Evolutionary conservation across 805 yeast species (phyloP).

Genomic region (Cyberlindnera lachancei): DNA sequence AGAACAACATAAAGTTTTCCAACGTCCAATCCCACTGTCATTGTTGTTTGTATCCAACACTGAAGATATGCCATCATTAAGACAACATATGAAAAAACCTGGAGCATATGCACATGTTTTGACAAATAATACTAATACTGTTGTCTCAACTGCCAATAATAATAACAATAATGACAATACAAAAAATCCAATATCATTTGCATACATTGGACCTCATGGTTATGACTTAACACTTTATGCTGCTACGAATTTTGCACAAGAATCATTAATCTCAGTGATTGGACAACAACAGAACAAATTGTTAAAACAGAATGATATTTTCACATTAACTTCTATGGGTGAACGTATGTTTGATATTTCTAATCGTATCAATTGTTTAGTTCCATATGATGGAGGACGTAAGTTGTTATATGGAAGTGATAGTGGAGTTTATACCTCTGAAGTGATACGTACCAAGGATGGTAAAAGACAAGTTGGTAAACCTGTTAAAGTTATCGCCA

Average conservation of each 20-base stretch:
- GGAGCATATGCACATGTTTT: slow-evolving; percentile 24
- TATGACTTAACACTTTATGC: slow-evolving; percentile 37
- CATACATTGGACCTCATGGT: slow-evolving; percentile 42
- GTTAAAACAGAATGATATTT: slow-evolving; percentile 68
- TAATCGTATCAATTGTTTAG: slow-evolving; percentile 82
- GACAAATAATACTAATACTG: slow-evolving; percentile 16
- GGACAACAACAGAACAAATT: slow-evolving; percentile 71
- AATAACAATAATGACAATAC: slow-evolving; percentile 18
- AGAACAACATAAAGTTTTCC: slow-evolving; percentile 86
- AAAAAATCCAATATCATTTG: slow-evolving; percentile 39
- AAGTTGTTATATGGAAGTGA: slow-evolving; percentile 88
- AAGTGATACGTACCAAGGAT: slow-evolving; percentile 37
- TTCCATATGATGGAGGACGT: slow-evolving; percentile 91
- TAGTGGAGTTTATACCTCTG: slow-evolving; percentile 80
- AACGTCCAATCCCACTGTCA: slow-evolving; percentile 80
- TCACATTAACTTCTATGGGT: slow-evolving; percentile 67
- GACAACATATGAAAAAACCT: slow-evolving; percentile 29
- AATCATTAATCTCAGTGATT: slow-evolving; percentile 72
- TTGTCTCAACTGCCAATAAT: too few species aligned
- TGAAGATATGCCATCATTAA: slow-evolving; percentile 68
- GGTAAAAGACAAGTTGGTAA: slow-evolving; percentile 52
- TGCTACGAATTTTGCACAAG: slow-evolving; percentile 50
- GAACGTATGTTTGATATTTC: slow-evolving; percentile 66
- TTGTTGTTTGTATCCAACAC: slow-evolving; percentile 66
- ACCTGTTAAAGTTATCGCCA: slow-evolving; percentile 70